Conservation (phyloP, 2,329 filamentous ascomycete species). For the Colletotrichum salicis region DNA sequence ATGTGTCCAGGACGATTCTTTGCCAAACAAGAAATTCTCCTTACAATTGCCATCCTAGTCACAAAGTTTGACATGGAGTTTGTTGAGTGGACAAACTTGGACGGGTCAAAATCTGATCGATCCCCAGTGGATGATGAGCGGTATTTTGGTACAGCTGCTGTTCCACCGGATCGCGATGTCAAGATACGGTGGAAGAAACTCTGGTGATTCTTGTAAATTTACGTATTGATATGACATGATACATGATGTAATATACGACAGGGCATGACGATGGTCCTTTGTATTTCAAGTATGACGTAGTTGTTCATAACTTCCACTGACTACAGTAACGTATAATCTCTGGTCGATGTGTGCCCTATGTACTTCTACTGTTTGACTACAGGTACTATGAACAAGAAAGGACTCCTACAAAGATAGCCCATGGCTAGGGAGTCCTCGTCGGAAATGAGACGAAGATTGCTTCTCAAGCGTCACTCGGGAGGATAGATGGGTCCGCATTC, state of each 20-base stretch:
- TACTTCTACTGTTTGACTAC: not conserved
- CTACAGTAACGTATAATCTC: no score
- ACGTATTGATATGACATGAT: no score
- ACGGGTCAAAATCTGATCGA: constrained; percentile 17
- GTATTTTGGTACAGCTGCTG: constrained; percentile 29
- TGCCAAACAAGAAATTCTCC: constrained; percentile 52
- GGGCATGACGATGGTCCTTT: no score
- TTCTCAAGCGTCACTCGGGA: not conserved
- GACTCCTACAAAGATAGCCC: not conserved
- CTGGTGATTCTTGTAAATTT: not conserved
- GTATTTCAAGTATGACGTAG: no score
- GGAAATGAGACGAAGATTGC: no score
- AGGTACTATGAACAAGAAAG: not conserved
- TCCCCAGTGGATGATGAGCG: constrained; percentile 20
- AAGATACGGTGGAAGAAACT: constrained; percentile 25
- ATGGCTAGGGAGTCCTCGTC: not conserved
- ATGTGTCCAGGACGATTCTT: constrained; percentile 53
- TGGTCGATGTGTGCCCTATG: no score
- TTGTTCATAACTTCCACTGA: no score
- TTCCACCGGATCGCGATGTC: constrained; percentile 33
- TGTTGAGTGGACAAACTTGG: constrained; percentile 28
- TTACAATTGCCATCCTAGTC: constrained; percentile 45
- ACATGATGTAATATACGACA: no score
- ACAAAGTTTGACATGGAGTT: constrained; percentile 46
- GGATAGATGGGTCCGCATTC: constrained; percentile 46